phyloP scores from a whole-genome alignment of 331 rosid species.

The Acacia pycnantha region DNA sequence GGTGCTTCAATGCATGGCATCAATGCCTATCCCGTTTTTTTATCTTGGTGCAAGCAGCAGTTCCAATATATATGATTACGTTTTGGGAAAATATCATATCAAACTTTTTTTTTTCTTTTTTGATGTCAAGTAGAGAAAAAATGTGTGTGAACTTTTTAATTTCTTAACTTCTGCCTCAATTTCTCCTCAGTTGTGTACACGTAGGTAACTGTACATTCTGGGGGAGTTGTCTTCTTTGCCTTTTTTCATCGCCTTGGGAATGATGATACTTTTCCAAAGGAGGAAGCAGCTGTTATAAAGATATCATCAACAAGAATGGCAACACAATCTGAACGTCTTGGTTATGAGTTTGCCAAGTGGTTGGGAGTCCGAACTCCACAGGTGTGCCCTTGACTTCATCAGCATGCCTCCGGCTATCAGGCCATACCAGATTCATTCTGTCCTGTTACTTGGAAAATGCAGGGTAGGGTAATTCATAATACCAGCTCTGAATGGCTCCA shows the following conservation, averaged over 20 bases:
- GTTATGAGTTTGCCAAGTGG: slow-evolving; percentile 90
- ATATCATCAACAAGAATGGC: slow-evolving; percentile 96
- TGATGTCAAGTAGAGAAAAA: neutral
- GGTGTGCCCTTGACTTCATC: slow-evolving; percentile 43
- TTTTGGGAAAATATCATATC: neutral
- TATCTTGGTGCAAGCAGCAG: slow-evolving; percentile 8
- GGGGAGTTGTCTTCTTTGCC: slow-evolving; percentile 98
- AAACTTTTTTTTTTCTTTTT: neutral
- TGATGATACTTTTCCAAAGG: slow-evolving; percentile 51
- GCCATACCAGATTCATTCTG: slow-evolving; percentile 11
- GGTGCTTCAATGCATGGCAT: slow-evolving; percentile 1
- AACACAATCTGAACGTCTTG: slow-evolving; percentile 95
- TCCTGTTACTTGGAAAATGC: slow-evolving; percentile 35
- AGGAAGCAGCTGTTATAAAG: slow-evolving; percentile 89
- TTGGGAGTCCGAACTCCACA: slow-evolving; percentile 93
- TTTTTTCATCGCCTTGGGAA: slow-evolving; percentile 54
- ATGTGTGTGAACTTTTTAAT: slow-evolving; percentile 4
- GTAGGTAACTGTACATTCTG: slow-evolving; percentile 92
- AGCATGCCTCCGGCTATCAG: slow-evolving; percentile 9
- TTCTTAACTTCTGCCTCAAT: slow-evolving; percentile 30
- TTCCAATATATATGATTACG: neutral
- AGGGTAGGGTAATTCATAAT: slow-evolving; percentile 92
- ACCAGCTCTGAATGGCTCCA: slow-evolving; percentile 80
- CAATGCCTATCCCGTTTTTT: neutral
- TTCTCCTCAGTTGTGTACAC: slow-evolving; percentile 39